A percentile compares a stretch with the other conserved stretches of the same genome.
These are phyloP conservation scores for Boletellus emodensis DNA, from an alignment of 768 basidiomycete genomes.

Conservation along the genomic window DNA sequence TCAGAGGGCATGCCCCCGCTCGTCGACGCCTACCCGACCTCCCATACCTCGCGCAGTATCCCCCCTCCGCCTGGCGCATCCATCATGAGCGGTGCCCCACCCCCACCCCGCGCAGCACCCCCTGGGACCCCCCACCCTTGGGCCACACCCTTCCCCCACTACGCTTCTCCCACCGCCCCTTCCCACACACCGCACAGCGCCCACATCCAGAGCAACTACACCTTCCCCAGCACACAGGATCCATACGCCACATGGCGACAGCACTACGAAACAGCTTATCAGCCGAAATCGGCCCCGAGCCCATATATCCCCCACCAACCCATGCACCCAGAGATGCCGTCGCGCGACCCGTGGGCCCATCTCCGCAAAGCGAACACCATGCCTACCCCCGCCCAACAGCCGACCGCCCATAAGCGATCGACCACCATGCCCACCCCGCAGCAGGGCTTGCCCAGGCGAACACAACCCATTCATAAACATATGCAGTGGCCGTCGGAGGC, in stretches of 20 bases:
- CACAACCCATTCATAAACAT: conserved; percentile 2
- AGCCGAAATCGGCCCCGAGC: conserved; percentile 22
- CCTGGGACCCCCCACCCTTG: conserved; percentile 1
- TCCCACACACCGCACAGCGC: not conserved
- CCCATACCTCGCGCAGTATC: conserved; percentile 6
- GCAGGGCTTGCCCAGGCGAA: too few species aligned
- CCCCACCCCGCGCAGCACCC: too few species aligned
- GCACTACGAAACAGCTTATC: conserved; percentile 6
- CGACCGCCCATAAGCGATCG: conserved; percentile 1
- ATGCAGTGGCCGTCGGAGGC: conserved; percentile 15
- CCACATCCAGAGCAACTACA: conserved; percentile 1
- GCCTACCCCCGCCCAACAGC: not conserved
- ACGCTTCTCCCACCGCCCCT: not conserved
- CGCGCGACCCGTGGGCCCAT: conserved; percentile 8
- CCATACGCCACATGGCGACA: conserved; percentile 6
- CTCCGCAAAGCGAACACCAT: conserved; percentile 5
- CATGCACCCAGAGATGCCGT: conserved; percentile 5
- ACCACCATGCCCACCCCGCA: too few species aligned
- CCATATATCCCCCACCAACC: conserved; percentile 29
- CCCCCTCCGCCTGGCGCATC: too few species aligned
- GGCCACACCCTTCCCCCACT: conserved; percentile 9
- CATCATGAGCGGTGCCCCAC: too few species aligned
- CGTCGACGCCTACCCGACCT: too few species aligned
- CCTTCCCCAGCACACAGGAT: conserved; percentile 17
- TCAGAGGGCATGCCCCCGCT: too few species aligned